phyloP scores from a whole-genome alignment of 805 yeast genomes.

The Torulaspora delbrueckii region DNA sequence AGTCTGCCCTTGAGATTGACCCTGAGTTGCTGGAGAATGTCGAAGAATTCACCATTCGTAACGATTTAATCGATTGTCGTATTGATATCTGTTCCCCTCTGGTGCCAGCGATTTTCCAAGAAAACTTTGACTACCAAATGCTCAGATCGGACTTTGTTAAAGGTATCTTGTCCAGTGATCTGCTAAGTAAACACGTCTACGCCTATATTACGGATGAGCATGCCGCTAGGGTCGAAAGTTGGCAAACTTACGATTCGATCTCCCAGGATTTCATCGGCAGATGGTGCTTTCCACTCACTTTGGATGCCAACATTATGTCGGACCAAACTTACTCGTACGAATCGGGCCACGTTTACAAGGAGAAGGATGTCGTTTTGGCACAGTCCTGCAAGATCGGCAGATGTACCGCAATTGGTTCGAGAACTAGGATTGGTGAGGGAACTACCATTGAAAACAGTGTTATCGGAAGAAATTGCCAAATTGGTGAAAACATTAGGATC shows the following conservation, averaged over 20 bases:
- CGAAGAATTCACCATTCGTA: slow-evolving; percentile 73
- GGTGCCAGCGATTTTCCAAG: slow-evolving; percentile 93
- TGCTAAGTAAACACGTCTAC: slow-evolving; percentile 84
- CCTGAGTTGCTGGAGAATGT: slow-evolving; percentile 75
- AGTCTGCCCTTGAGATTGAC: slow-evolving; percentile 58
- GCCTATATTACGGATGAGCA: slow-evolving; percentile 80
- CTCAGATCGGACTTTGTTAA: slow-evolving; percentile 82
- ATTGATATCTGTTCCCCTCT: slow-evolving; percentile 93
- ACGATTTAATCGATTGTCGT: slow-evolving; percentile 93
- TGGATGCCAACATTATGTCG: slow-evolving; percentile 72
- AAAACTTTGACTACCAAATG: slow-evolving; percentile 89
- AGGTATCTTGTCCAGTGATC: slow-evolving; percentile 86
- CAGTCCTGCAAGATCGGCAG: slow-evolving; percentile 85
- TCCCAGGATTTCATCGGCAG: slow-evolving; percentile 86
- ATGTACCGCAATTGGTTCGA: slow-evolving; percentile 76
- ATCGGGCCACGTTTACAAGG: slow-evolving; percentile 83
- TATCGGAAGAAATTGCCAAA: slow-evolving; percentile 79
- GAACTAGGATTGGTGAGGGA: slow-evolving; percentile 71
- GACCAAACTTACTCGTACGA: slow-evolving; percentile 76
- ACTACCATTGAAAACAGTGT: slow-evolving; percentile 62
- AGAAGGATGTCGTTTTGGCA: slow-evolving; percentile 80
- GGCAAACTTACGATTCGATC: slow-evolving; percentile 89
- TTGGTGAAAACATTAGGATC: slow-evolving; percentile 72
- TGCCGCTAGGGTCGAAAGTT: slow-evolving; percentile 92
- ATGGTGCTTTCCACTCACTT: slow-evolving; percentile 88